Percentiles rank a stretch among this genome's conserved stretches.
phyloP scores from a whole-genome alignment of 2,329 filamentous ascomycete genomes.

The Aspergillus glaucus region DNA sequence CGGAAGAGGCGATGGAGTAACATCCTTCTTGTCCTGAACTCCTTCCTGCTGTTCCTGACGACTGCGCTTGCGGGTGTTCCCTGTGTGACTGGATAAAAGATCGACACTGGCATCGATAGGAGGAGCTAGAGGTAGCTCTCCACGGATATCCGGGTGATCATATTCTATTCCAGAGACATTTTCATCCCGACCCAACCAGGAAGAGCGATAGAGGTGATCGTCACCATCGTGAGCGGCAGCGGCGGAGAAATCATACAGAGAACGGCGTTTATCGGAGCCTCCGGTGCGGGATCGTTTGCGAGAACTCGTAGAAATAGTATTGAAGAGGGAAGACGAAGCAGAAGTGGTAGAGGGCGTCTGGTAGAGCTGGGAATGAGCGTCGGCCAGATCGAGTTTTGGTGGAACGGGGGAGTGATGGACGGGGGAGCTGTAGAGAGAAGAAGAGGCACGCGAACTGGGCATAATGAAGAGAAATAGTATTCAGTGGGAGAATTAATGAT shows the following conservation, averaged over 20 bases:
- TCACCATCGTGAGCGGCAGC: constrained; percentile 11
- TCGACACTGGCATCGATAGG: constrained; percentile 24
- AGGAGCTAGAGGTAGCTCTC: constrained; percentile 19
- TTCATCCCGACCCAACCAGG: constrained; percentile 14
- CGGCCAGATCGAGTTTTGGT: constrained; percentile 34
- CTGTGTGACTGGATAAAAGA: constrained; percentile 14
- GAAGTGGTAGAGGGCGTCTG: constrained; percentile 30
- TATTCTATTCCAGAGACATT: constrained; percentile 33
- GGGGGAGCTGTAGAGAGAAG: constrained; percentile 2
- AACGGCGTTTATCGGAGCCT: constrained; percentile 17
- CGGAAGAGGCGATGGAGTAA: neutral
- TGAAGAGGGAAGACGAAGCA: constrained; percentile 33
- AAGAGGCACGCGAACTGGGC: neutral
- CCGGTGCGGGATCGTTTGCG: constrained; percentile 29
- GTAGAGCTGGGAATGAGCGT: constrained; percentile 32
- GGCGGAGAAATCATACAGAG: constrained; percentile 17
- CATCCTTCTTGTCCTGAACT: neutral
- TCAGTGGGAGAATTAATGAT: neutral
- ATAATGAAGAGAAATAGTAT: neutral
- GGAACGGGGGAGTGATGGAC: constrained; percentile 25
- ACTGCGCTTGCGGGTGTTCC: constrained; percentile 26
- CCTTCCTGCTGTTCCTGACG: constrained; percentile 9
- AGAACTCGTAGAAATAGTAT: constrained; percentile 23
- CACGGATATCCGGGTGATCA: constrained; percentile 36
- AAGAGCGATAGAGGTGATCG: constrained; percentile 6